These are phyloP conservation scores for Tetragonia tetragonoides DNA, from an alignment of 148 eudicot genomes.

Conservation along the genomic window DNA sequence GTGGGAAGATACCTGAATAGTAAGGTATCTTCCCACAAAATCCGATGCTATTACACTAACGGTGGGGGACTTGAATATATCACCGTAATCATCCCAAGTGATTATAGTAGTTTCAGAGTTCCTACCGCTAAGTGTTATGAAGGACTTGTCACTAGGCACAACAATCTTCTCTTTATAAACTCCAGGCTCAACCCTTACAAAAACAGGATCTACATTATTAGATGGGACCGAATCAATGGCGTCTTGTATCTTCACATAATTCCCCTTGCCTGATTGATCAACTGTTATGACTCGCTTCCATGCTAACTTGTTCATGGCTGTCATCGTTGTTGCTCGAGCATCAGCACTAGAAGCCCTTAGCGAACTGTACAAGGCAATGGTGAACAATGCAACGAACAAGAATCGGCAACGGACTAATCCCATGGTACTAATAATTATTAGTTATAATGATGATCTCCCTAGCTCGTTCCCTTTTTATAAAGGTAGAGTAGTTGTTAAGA, in stretches of 20 bases:
- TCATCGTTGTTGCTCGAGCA: background rate
- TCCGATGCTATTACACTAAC: constrained; percentile 41
- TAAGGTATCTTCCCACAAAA: constrained; percentile 37
- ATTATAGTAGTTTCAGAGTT: constrained; percentile 27
- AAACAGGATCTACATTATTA: constrained; percentile 29
- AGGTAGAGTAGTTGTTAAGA: too few species aligned
- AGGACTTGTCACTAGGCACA: constrained; percentile 36
- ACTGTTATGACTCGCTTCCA: constrained; percentile 31
- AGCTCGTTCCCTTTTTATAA: background rate
- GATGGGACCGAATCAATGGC: constrained; percentile 37
- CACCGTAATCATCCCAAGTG: constrained; percentile 39
- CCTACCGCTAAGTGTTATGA: constrained; percentile 35
- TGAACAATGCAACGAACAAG: background rate
- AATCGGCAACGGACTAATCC: background rate
- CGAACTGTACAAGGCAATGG: background rate
- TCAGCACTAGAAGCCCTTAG: background rate
- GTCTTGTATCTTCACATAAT: constrained; percentile 35
- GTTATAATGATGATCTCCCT: background rate
- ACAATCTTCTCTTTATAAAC: constrained; percentile 32
- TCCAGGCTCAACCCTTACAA: constrained; percentile 42
- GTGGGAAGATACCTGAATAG: constrained; percentile 30
- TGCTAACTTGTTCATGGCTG: background rate
- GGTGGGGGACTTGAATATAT: constrained; percentile 41
- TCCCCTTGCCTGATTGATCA: constrained; percentile 33
- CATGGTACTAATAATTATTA: background rate